These are phyloP conservation scores for Cyberlindnera suaveolens DNA, from an alignment of 805 yeast species.

Conservation along the genomic window DNA sequence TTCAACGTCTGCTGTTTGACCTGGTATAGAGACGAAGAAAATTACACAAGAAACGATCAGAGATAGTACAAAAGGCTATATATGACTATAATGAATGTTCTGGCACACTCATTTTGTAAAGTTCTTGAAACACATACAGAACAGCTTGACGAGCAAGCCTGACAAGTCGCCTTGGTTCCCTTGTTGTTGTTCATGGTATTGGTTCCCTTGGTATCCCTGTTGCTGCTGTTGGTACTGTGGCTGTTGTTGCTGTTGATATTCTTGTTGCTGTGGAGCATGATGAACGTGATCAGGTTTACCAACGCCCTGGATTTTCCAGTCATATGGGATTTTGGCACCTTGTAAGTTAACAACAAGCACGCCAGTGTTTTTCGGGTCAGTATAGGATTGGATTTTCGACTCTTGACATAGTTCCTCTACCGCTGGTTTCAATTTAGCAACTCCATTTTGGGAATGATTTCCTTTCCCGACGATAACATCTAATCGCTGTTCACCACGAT, in stretches of 20 bases:
- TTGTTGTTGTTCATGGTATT: conserved; percentile 15
- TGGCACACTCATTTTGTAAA: conserved; percentile 8
- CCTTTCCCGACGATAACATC: conserved; percentile 94
- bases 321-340: conserved; percentile 38
- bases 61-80: too few relatives aligned
- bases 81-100: too few relatives aligned
- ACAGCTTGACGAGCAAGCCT: conserved; percentile 22
- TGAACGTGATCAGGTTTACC: conserved; percentile 28
- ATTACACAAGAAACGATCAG: not conserved
- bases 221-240: conserved; percentile 14
- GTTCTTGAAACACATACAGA: conserved; percentile 31
- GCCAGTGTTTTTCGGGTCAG: conserved; percentile 73
- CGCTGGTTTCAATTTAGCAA: conserved; percentile 88
- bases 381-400: conserved; percentile 50
- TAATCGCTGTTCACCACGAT: conserved; percentile 51
- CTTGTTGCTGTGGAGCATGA: conserved; percentile 23
- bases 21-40: too few relatives aligned
- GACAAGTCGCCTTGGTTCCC: conserved; percentile 11
- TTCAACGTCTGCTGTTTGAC: not conserved
- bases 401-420: conserved; percentile 71
- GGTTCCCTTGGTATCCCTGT: conserved; percentile 11
- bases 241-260: conserved; percentile 16
- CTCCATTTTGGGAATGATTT: conserved; percentile 70
- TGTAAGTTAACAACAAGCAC: conserved; percentile 65
- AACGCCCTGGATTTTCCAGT: conserved; percentile 23